These are phyloP conservation scores for Sonneratia alba DNA, from an alignment of 345 rosid genomes.

Conservation along the genomic window DNA sequence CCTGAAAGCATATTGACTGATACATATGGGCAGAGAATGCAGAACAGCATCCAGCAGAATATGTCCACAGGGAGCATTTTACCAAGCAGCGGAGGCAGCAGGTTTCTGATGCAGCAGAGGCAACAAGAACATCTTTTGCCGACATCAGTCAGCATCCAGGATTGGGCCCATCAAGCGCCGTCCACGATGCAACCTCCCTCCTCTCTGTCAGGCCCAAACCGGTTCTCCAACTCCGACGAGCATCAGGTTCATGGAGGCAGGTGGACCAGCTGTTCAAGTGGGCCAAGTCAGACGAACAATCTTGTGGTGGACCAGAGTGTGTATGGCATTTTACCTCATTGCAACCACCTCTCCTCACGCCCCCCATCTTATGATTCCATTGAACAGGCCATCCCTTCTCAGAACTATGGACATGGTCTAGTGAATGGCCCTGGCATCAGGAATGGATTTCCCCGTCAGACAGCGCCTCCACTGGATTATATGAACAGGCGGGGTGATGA, in stretches of 20 bases:
- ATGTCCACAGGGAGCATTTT: slow-evolving; percentile 31
- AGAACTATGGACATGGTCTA: slow-evolving; percentile 51
- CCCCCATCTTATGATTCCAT: slow-evolving; percentile 27
- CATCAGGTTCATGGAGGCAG: slow-evolving; percentile 58
- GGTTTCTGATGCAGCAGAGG: slow-evolving; percentile 44
- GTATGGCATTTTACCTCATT: slow-evolving; percentile 56
- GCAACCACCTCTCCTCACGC: slow-evolving; percentile 49
- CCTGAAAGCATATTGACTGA: slow-evolving; percentile 34
- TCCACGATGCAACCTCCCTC: slow-evolving; percentile 37
- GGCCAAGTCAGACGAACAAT: slow-evolving; percentile 35
- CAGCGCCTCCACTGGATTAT: slow-evolving; percentile 47
- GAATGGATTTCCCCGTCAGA: slow-evolving; percentile 34
- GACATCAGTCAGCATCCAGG: slow-evolving; percentile 26
- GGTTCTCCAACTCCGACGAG: slow-evolving; percentile 46
- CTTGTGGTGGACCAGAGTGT: slow-evolving; percentile 54
- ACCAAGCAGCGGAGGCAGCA: slow-evolving; percentile 32
- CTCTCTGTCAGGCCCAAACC: slow-evolving; percentile 45
- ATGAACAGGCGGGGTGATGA: slow-evolving; percentile 63
- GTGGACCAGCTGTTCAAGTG: slow-evolving; percentile 36
- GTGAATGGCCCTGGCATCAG: slow-evolving; percentile 34
- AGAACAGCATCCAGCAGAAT: slow-evolving; percentile 33
- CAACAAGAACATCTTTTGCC: slow-evolving; percentile 30
- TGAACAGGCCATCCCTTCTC: slow-evolving; percentile 44
- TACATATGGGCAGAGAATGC: not conserved
- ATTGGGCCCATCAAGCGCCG: slow-evolving; percentile 52